Base-by-base conservation (phyloP, 306 rosid genomes). In the Mimosa bimucronata region DNA sequence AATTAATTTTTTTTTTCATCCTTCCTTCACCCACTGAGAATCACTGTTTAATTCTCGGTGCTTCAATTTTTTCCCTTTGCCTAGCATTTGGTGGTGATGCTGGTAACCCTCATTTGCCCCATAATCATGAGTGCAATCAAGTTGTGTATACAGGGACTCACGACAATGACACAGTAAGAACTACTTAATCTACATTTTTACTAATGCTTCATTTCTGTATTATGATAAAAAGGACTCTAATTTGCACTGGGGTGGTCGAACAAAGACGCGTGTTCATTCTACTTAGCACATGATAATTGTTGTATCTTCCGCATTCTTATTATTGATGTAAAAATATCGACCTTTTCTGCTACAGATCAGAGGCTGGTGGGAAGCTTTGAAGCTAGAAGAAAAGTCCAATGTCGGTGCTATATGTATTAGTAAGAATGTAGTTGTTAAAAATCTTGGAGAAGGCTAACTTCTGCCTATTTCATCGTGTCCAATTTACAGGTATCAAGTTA, bases 71-170 rank as follows among this genome's bases (percentile, higher is more conserved):
- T 37, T 76, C 74, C 46, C 28, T 77, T 77, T 57, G 34, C 73
- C 70, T 85, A 94, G 98, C 76, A 58, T 94, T 94, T 88, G 98
- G 98, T 66, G 78, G 95, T 83, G 95, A 77, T 83, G 89, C 97
- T 31, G 69, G 75, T 60, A 94, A 92, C 74, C 97, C 97, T 81
- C 97, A 92, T 88, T 82, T 92, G 81, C 97, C 95, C 19, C 98
- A 92, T 88, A 94, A 94, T 90, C 98, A 94, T n/a, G 95, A 94
- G 83, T 46, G 72, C 76, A 94, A 91, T 83, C 98, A 94, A 90
- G 92, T 92, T 75, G 97, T 94, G 74, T 94, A 94, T 83, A 88
- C 97, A 25, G 98, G 98, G 87, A 94, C 98, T 84, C 97, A 92
- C 69, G 97, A 94, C 75, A 92, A 94, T 88, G 98, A 94, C 87